Percentiles rank a stretch among this genome's conserved stretches.
Evolutionary conservation across 2,329 filamentous ascomycete genomes (phyloP).

Genomic region (Xylaria sp.): DNA sequence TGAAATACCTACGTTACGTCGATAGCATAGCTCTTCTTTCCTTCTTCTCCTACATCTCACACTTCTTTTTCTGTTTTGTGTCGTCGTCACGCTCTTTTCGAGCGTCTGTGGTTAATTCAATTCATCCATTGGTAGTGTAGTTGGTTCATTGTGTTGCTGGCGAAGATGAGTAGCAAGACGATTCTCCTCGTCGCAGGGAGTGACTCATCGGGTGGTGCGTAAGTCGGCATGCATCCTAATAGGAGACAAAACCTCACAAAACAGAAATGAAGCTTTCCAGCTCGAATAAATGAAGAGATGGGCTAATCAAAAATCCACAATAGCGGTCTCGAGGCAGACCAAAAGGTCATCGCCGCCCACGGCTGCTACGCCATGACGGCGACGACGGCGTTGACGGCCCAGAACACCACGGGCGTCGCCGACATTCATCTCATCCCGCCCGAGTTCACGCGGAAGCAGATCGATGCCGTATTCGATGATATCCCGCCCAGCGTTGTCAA

Average conservation of each 20-base stretch:
- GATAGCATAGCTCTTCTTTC: too few species aligned
- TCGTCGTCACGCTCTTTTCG: background rate
- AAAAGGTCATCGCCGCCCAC: slow-evolving; percentile 89
- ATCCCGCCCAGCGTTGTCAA: slow-evolving; percentile 87
- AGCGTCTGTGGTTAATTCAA: background rate
- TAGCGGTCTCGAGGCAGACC: slow-evolving; percentile 90
- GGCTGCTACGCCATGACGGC: slow-evolving; percentile 94
- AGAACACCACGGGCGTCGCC: slow-evolving; percentile 81
- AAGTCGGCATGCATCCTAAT: slow-evolving; percentile 31
- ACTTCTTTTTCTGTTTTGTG: slow-evolving; percentile 11
- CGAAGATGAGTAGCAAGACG: slow-evolving; percentile 39
- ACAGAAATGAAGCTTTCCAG: background rate
- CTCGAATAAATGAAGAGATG: background rate
- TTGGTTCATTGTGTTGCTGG: background rate
- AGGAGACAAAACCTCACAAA: slow-evolving; percentile 1
- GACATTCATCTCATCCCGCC: slow-evolving; percentile 76
- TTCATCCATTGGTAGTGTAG: background rate
- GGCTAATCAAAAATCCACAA: background rate
- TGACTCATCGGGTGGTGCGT: slow-evolving; percentile 87
- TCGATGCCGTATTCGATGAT: slow-evolving; percentile 78
- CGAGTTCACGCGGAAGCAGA: slow-evolving; percentile 75
- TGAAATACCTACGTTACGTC: background rate
- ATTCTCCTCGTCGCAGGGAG: slow-evolving; percentile 83
- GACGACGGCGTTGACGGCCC: slow-evolving; percentile 90
- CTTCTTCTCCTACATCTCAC: background rate